phyloP scores from a whole-genome alignment of 2,329 filamentous ascomycete species.

The Penicillium paneum region DNA sequence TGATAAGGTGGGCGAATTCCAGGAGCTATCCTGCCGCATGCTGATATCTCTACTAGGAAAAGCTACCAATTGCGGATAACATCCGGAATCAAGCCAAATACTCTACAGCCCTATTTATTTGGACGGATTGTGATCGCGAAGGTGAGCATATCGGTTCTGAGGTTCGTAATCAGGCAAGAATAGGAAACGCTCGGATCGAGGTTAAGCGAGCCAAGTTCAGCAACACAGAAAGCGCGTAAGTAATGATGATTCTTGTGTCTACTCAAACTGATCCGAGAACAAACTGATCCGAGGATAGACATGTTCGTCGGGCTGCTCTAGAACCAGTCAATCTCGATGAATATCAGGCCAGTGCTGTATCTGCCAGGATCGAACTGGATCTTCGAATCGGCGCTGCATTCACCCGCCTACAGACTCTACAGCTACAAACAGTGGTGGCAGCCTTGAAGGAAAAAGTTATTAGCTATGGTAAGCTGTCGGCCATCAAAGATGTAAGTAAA shows the following conservation, averaged over 20 bases:
- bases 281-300: conserved; percentile 50
- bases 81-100: conserved; percentile 74
- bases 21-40: neutral
- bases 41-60: conserved; percentile 57
- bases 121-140: conserved; percentile 98
- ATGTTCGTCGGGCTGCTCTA: conserved; percentile 79
- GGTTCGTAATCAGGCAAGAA: conserved; percentile 75
- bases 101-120: conserved; percentile 80
- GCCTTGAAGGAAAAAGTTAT: conserved; percentile 64
- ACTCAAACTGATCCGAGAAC: neutral
- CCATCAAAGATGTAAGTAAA: neutral
- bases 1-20: conserved; percentile 53
- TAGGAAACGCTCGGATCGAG: conserved; percentile 69
- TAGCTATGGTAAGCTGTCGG: conserved; percentile 66
- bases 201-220: conserved; percentile 88
- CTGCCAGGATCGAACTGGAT: conserved; percentile 87
- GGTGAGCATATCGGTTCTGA: conserved; percentile 95
- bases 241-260: conserved; percentile 10
- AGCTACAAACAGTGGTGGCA: conserved; percentile 68
- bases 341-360: conserved; percentile 79
- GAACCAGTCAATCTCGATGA: conserved; percentile 77
- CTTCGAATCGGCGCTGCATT: conserved; percentile 89
- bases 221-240: conserved; percentile 87
- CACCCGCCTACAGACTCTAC: conserved; percentile 80
- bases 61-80: conserved; percentile 76